Percentiles rank a stretch among this genome's conserved stretches.
These are phyloP conservation scores for Lagenidium sp. DNA, from an alignment of 352 stramenopile genomes.

Conservation along the genomic window DNA sequence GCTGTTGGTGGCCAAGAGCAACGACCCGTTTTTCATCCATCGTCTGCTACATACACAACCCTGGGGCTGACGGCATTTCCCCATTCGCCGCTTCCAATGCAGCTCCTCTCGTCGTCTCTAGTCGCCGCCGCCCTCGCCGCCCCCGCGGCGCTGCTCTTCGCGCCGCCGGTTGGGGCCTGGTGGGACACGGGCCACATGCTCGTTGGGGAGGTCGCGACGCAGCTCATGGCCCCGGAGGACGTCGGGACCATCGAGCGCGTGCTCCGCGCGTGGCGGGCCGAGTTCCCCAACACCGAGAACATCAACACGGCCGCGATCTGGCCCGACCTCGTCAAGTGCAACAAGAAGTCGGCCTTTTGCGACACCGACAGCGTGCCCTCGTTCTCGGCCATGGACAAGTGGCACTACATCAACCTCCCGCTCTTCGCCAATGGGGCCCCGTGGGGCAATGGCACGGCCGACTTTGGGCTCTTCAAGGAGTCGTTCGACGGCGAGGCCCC, in stretches of 20 bases:
- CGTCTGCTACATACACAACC: too few relatives aligned
- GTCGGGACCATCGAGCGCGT: constrained; percentile 39
- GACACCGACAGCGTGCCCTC: constrained; percentile 23
- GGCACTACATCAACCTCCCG: constrained; percentile 57
- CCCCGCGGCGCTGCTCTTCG: constrained; percentile 2
- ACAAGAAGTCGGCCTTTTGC: constrained; percentile 23
- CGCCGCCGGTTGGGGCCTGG: constrained; percentile 20
- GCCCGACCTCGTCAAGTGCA: constrained; percentile 57
- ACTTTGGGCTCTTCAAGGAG: constrained; percentile 33
- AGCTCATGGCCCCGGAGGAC: constrained; percentile 34
- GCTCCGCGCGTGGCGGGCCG: constrained; percentile 29
- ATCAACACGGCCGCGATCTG: constrained; percentile 39
- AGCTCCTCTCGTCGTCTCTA: too few relatives aligned
- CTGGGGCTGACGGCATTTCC: too few relatives aligned
- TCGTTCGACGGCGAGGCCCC: constrained; percentile 29
- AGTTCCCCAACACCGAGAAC: constrained; percentile 48
- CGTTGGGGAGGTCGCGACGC: constrained; percentile 35
- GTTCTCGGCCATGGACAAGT: constrained; percentile 29
- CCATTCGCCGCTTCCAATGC: too few relatives aligned
- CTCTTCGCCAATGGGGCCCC: constrained; percentile 34
- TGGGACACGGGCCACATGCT: constrained; percentile 70
- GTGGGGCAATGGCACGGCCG: constrained; percentile 19
- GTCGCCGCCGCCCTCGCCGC: constrained; percentile 3
- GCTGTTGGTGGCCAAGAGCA: too few relatives aligned
- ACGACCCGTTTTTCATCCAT: too few relatives aligned